Base-by-base conservation (phyloP, 2,329 filamentous ascomycete genomes). In the Teratosphaeria destructans region DNA sequence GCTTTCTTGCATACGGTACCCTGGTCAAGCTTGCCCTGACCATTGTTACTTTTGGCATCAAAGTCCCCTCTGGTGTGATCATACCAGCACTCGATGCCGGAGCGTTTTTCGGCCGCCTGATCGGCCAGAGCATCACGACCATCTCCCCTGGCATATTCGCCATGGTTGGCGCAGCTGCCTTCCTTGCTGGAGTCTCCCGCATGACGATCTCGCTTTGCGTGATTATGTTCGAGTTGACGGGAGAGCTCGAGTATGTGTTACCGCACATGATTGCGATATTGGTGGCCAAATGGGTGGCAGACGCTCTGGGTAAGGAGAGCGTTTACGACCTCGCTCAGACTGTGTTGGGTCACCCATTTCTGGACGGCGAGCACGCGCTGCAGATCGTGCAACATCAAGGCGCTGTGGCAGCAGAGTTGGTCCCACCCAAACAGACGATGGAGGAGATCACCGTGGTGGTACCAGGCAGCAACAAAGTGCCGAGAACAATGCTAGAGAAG, bases 171-270 rank as follows among this genome's bases (percentile, higher is more conserved):
- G 78, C 82, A 0, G 81, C 79, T 3, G 81, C 81, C 0, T 84
- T 84, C 66, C 76, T 85, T 0, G 82, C 81, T 0, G 82, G 82
- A 5, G 81, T 84, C 1, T 79, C 77, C 11, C 74, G 82, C 43
- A 84, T 84, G 81, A 84, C 82, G 0, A 79, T 84, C 10, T 80
- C 78, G 2, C 74, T 85, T 6, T 78, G 79, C 8, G 82, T 84
- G 47, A 82, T 84, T 69, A 84, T 84, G 81, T 84, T 84, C 68
- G 81, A 82, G 67, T 74, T 85, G 7, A 84, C 82, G 0, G 82
- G 82, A 47, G 81, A 83, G 64, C 75, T 84, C 7, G 78, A 81
- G 61, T 84, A 82, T 67, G 77, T 81, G 10, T 73, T 83, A 0
- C 81, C 82, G 11, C 62, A 82, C 62, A 84, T 84, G 81, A 76